These are phyloP conservation scores for Rasamsonia emersonii DNA, from an alignment of 2,329 filamentous ascomycete genomes.

Conservation along the genomic window DNA sequence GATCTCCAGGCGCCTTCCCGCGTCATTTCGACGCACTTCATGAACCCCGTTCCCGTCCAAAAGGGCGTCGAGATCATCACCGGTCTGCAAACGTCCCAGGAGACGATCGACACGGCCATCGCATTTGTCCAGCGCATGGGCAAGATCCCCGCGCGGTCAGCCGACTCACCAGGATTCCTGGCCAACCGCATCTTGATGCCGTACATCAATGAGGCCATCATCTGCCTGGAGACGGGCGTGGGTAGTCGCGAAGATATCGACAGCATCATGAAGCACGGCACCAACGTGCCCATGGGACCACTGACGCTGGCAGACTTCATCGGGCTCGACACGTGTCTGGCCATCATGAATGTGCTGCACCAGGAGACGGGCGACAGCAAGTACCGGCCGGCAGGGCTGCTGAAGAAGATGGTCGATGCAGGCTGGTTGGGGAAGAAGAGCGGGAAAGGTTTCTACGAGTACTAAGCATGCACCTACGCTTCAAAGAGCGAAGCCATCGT, in stretches of 20 bases:
- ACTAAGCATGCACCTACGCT: constrained; percentile 51
- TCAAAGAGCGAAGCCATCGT: too few species aligned
- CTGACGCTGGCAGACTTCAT: constrained; percentile 94
- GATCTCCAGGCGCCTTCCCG: constrained; percentile 75
- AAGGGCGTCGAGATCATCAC: constrained; percentile 98
- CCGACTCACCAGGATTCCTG: constrained; percentile 86
- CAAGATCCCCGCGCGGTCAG: constrained; percentile 79
- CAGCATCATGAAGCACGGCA: constrained; percentile 98
- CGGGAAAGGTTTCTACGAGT: constrained; percentile 92
- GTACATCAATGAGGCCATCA: constrained; percentile 97
- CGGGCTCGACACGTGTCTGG: constrained; percentile 86
- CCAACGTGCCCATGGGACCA: constrained; percentile 96
- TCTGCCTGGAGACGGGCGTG: constrained; percentile 89
- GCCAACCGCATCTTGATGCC: constrained; percentile 98
- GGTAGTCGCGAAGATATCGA: constrained; percentile 88
- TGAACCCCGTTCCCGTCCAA: constrained; percentile 96
- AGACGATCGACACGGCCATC: constrained; percentile 73
- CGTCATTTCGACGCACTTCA: constrained; percentile 94
- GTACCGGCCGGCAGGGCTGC: constrained; percentile 78
- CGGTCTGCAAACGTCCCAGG: constrained; percentile 78
- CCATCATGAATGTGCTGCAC: constrained; percentile 94
- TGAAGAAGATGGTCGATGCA: constrained; percentile 94
- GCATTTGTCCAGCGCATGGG: constrained; percentile 87
- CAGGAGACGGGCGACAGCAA: constrained; percentile 90
- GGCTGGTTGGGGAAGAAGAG: constrained; percentile 98